Base-by-base conservation (phyloP, 192 early-diverging fungal species). In the Backusella sp. region DNA sequence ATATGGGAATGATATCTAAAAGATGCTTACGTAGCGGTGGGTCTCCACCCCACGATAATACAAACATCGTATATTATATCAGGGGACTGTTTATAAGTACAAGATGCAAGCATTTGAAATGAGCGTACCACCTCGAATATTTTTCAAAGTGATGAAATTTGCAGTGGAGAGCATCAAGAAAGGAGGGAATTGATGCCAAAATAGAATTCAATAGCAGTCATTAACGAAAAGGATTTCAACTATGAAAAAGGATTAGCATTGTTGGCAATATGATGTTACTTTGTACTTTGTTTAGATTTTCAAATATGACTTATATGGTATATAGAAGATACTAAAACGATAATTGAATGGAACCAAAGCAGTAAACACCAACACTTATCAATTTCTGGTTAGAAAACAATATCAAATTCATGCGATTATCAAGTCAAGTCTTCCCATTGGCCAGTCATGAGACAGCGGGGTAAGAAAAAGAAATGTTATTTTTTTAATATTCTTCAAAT, bases 331-430 rank as follows among this genome's bases (percentile, higher is more conserved):
- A 65, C 84, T 6, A 71, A 76, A 8, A 73, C 75, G 7, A 74
- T 87, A 74, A 67, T 87, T 35, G 70, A 82, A 68, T 86, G 84
- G 84, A 86, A 86, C 44, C 76, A 86, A 52, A 46, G 59, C 73
- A 32, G 32, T 3, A 3, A 32, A 32, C 32, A 32, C 0, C 11
- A 21, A 32, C 32, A 53, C 28, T 19, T 44, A 9, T n/a, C 35
- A 34, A 39, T 12, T 39, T 39, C 37, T 39, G 37, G 32, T 32
- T 39, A 80, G 76, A 41, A 28, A 75, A 85, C 59, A 35, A 77
- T 46, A 86, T 88, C n/a, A 79, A 78, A 44, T 86, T 88, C 41
- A 83, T 88, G 85, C 74, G 86, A 21, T 68, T 86, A 49, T 83
- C 81, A 3, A 78, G 75, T 62, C 83, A 86, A 34, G 81, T 88